Base-by-base conservation (phyloP, 1,139 yeast genomes). In the Scheffersomyces lignicola region DNA sequence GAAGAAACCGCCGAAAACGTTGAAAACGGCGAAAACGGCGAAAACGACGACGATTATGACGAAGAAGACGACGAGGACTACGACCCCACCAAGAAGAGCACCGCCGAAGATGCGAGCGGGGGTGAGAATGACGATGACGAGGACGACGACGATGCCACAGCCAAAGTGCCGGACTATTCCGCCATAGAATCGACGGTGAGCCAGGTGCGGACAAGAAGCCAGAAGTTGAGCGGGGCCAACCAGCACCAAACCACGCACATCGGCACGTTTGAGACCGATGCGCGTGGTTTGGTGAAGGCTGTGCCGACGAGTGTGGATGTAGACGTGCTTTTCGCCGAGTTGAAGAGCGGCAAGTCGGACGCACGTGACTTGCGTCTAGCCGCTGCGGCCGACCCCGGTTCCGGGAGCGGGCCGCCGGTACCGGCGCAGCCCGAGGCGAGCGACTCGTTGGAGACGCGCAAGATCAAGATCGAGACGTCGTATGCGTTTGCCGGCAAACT, bases 401-500 rank as follows among this genome's bases (percentile, higher is more conserved):
- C 32, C 10, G 22, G 17, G 57, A 83, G 72, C 44, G 64, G 59
- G 26, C n/a, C 27, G 14, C 27, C 8, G 9, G 6, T 11, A n/a
- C 30, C 52, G 80, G 85, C 3, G 65, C 86, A 42, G 60, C 71
- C 5, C 84, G 76, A 42, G 17, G 22, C 17, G 57, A 83, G 72
- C 44, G 64, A 59, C 25, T 17, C 41, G 38, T 10, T 37, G 12
- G 53, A 66, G 12, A 62, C 67, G 24, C 77, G 77, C 33, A 73
- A 73, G 53, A 74, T 92, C 37, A 77, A 79, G 45, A 90, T 92
- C 36, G 80, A 78, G 41, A 72, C 94, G 37, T 77, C 82, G 5
- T 90, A 87, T 55, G 83, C 86, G 36, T 92, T 89, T 69, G 98
- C 98, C 0, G 97, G 97, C 2, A 84, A 84, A 47, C 69, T 79